Percentiles rank a stretch among this genome's conserved stretches.
phyloP scores from a whole-genome alignment of 2,329 filamentous ascomycete species.

The Fusarium ambrosium region DNA sequence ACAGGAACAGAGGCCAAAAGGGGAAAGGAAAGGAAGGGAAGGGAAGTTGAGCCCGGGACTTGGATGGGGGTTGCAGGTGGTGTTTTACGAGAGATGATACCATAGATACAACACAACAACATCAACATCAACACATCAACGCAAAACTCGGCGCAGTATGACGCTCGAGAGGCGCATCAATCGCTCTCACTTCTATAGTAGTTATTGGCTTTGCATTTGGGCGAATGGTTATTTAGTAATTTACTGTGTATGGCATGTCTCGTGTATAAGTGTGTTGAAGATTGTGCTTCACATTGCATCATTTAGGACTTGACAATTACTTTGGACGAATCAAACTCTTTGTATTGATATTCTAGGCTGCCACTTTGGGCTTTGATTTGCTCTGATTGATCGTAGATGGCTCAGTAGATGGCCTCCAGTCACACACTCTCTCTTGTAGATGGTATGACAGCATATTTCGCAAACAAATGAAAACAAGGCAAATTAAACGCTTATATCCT shows the following conservation, averaged over 20 bases:
- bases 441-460: constrained; percentile 24
- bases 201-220: constrained; percentile 9
- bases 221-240: not conserved
- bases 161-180: constrained; percentile 6
- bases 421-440: constrained; percentile 24
- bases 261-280: not conserved
- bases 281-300: not conserved
- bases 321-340: constrained; percentile 21
- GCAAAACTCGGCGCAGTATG: constrained; percentile 14
- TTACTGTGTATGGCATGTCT: not conserved
- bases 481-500: constrained; percentile 44
- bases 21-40: constrained; percentile 12
- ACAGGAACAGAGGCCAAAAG: constrained; percentile 14
- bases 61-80: constrained; percentile 22
- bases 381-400: constrained; percentile 29
- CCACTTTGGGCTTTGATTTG: constrained; percentile 29
- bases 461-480: constrained; percentile 19
- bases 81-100: constrained; percentile 49
- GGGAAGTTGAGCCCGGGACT: constrained; percentile 17
- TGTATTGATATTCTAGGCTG: constrained; percentile 31
- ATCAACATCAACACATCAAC: constrained; percentile 32
- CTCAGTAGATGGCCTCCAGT: constrained; percentile 22
- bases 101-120: constrained; percentile 43
- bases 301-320: not conserved
- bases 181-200: constrained; percentile 6